A percentile compares a stretch with the other conserved stretches of the same genome.
These are phyloP conservation scores for Amauroascus niger DNA, from an alignment of 2,329 filamentous ascomycete genomes.

Conservation along the genomic window DNA sequence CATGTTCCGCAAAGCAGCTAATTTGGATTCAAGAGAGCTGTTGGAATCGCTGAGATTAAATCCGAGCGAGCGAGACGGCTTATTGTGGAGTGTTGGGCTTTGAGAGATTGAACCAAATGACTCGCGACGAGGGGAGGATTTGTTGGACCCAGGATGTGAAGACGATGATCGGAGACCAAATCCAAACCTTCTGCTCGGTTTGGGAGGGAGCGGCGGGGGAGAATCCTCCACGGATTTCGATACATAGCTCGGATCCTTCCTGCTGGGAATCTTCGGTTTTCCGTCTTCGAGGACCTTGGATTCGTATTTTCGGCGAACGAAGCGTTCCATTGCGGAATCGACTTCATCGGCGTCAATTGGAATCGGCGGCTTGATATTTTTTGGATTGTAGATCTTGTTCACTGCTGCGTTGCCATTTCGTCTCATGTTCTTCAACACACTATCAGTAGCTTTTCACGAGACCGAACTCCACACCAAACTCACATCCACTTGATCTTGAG, in stretches of 20 bases:
- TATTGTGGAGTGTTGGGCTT: slow-evolving; percentile 42
- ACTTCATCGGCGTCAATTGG: slow-evolving; percentile 87
- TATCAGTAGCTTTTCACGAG: slow-evolving; percentile 13
- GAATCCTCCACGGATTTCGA: slow-evolving; percentile 44
- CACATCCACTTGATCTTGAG: slow-evolving; percentile 91
- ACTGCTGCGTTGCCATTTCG: slow-evolving; percentile 75
- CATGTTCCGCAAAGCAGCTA: slow-evolving; percentile 74
- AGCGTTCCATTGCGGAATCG: slow-evolving; percentile 88
- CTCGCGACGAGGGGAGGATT: slow-evolving; percentile 34
- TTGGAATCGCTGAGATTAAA: slow-evolving; percentile 49
- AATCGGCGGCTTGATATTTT: slow-evolving; percentile 70
- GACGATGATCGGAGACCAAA: slow-evolving; percentile 60
- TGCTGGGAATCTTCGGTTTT: slow-evolving; percentile 38
- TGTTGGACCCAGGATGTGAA: slow-evolving; percentile 55
- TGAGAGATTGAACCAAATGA: slow-evolving; percentile 20
- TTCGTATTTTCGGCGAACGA: slow-evolving; percentile 90
- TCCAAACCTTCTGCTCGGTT: slow-evolving; percentile 51
- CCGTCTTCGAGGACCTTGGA: slow-evolving; percentile 47
- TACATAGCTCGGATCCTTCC: slow-evolving; percentile 49
- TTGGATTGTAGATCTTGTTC: slow-evolving; percentile 83
- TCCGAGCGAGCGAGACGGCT: slow-evolving; percentile 48
- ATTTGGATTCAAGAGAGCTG: slow-evolving; percentile 57
- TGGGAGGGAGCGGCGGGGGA: slow-evolving; percentile 51
- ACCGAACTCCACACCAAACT: slow-evolving; percentile 25
- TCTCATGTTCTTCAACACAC: slow-evolving; percentile 68